A percentile compares a stretch with the other conserved stretches of the same genome.
These are phyloP conservation scores for Cercospora beticola DNA, from an alignment of 2,329 filamentous ascomycete species.

Conservation along the genomic window DNA sequence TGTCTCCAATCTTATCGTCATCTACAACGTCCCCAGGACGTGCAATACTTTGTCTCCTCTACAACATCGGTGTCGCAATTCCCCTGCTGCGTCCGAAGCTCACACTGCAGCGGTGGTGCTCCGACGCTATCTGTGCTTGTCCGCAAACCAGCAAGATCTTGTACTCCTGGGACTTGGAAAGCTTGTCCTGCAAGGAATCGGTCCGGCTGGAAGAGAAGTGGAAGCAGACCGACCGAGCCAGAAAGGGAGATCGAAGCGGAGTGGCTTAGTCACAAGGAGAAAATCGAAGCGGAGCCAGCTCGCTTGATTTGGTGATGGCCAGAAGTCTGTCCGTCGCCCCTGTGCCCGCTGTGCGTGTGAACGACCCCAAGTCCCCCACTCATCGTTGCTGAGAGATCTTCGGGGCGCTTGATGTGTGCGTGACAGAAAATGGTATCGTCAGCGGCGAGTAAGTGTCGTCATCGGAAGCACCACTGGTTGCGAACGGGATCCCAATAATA, in stretches of 20 bases:
- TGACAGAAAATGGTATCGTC: background rate
- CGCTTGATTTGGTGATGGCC: background rate
- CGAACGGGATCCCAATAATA: conserved; percentile 38
- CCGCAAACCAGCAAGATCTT: background rate
- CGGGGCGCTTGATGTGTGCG: background rate
- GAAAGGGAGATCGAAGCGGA: background rate
- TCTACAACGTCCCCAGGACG: conserved; percentile 5
- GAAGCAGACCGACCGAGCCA: background rate
- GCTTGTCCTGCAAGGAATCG: background rate
- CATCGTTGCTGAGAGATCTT: background rate
- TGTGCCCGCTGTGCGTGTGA: background rate
- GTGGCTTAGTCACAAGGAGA: background rate
- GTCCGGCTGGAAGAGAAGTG: background rate
- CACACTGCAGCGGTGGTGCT: background rate
- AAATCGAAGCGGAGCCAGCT: conserved; percentile 2
- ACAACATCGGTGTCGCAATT: background rate
- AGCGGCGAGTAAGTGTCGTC: conserved; percentile 1
- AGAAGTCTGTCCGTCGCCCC: background rate
- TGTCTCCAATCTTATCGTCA: background rate
- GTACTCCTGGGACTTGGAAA: background rate
- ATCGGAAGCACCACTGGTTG: conserved; percentile 27
- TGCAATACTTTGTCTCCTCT: background rate
- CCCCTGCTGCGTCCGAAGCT: background rate
- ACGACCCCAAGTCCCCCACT: background rate
- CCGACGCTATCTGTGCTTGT: background rate